A percentile compares a stretch with the other conserved stretches of the same genome.
These are phyloP conservation scores for Pestalotiopsis sp. DNA, from an alignment of 2,329 filamentous ascomycete genomes.

Conservation along the genomic window DNA sequence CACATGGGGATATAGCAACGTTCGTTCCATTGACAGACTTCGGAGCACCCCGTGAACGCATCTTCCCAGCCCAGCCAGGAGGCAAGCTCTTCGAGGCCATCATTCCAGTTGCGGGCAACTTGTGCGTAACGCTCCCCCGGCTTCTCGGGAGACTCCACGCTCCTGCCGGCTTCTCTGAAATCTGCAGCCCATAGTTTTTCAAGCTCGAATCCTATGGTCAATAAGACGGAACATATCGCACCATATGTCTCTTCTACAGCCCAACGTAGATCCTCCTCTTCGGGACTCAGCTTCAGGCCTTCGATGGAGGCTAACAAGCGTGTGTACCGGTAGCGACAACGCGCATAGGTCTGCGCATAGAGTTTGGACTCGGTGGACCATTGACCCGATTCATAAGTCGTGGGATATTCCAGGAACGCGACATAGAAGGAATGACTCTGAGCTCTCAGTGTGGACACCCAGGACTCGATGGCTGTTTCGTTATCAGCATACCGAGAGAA, in stretches of 20 bases:
- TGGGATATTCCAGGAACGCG: slow-evolving; percentile 48
- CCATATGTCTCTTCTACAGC: slow-evolving; percentile 43
- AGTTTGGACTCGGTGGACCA: slow-evolving; percentile 36
- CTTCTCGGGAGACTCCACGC: slow-evolving; percentile 24
- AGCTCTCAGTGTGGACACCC: slow-evolving; percentile 36
- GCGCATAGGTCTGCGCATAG: slow-evolving; percentile 40
- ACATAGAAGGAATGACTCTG: slow-evolving; percentile 47
- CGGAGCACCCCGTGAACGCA: slow-evolving; percentile 43
- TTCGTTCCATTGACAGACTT: slow-evolving; percentile 44
- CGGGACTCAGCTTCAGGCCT: slow-evolving; percentile 27
- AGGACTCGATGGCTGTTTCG: slow-evolving; percentile 27
- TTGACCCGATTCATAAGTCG: slow-evolving; percentile 17
- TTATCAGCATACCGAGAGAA: slow-evolving; percentile 24
- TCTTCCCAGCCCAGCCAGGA: slow-evolving; percentile 55
- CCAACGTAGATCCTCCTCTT: slow-evolving; percentile 40
- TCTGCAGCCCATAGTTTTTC: slow-evolving; percentile 39
- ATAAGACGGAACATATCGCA: slow-evolving; percentile 42
- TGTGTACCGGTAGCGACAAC: slow-evolving; percentile 45
- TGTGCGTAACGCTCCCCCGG: not conserved
- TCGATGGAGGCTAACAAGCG: slow-evolving; percentile 33
- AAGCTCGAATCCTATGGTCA: slow-evolving; percentile 44
- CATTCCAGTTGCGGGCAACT: slow-evolving; percentile 28
- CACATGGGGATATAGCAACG: slow-evolving; percentile 55
- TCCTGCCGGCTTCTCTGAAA: slow-evolving; percentile 13
- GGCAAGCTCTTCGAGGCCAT: slow-evolving; percentile 42